Evolutionary conservation across 2,329 filamentous ascomycete species (phyloP).

Genomic region (Nectriaceae sp.): DNA sequence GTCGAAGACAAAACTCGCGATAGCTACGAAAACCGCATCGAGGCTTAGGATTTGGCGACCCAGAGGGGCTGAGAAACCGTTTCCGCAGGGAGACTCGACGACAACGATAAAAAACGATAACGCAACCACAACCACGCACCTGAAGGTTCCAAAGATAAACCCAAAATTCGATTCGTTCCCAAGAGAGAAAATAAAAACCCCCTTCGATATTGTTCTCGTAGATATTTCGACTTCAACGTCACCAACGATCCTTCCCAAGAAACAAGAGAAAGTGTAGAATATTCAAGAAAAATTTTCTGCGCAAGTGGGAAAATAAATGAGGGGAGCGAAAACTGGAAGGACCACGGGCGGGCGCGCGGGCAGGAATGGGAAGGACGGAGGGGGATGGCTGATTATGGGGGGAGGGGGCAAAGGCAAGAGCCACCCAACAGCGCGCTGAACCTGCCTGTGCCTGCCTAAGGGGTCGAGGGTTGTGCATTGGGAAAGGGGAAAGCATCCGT

Average conservation of each 20-base stretch:
- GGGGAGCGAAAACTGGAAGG: slow-evolving; percentile 19
- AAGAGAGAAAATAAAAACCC: neutral
- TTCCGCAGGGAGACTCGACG: neutral
- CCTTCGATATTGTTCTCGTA: neutral
- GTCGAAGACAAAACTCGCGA: neutral
- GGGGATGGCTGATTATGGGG: neutral
- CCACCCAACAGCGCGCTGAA: neutral
- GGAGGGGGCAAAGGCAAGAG: neutral
- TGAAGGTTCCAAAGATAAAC: neutral
- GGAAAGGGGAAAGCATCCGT: neutral
- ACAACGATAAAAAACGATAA: neutral
- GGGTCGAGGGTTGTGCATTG: neutral
- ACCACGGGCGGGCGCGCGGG: neutral
- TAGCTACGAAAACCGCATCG: too few species aligned
- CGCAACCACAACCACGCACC: neutral
- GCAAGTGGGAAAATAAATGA: slow-evolving; percentile 20
- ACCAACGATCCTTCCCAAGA: slow-evolving; percentile 8
- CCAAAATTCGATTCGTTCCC: neutral
- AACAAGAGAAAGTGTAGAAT: neutral
- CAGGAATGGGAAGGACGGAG: neutral
- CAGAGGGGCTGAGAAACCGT: neutral
- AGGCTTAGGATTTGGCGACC: neutral
- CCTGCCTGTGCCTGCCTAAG: neutral
- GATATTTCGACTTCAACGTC: slow-evolving; percentile 1
- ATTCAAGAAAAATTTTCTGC: slow-evolving; percentile 22